Percentiles rank a stretch among this genome's conserved stretches.
These are phyloP conservation scores for Rhizopus sp. DNA, from an alignment of 371 early-diverging fungal species.

Conservation along the genomic window DNA sequence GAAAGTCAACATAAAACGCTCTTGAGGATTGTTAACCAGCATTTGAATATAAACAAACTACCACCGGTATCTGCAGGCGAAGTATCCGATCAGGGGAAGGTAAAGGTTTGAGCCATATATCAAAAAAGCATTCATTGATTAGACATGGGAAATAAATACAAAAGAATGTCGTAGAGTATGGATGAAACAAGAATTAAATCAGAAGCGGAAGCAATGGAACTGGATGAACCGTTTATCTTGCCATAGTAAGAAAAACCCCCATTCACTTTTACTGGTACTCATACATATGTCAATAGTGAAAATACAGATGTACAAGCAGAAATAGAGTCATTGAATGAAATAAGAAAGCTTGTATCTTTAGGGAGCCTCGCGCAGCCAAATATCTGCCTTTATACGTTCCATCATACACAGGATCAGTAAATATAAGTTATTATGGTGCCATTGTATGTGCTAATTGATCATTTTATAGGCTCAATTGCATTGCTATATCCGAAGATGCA, in stretches of 20 bases:
- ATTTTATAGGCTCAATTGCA: conserved; percentile 65
- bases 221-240: conserved; percentile 62
- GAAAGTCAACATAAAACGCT: conserved; percentile 88
- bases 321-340: conserved; percentile 80
- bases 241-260: conserved; percentile 47
- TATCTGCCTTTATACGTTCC: conserved; percentile 97
- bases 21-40: conserved; percentile 93
- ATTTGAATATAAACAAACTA: conserved; percentile 80
- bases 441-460: neutral
- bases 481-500: conserved; percentile 77
- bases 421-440: conserved; percentile 1
- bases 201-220: conserved; percentile 11
- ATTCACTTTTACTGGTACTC: neutral
- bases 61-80: conserved; percentile 26
- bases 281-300: conserved; percentile 40
- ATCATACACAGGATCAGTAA: conserved; percentile 90
- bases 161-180: neutral
- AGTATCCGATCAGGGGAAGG: conserved; percentile 7
- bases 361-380: conserved; percentile 85
- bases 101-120: neutral
- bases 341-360: conserved; percentile 78
- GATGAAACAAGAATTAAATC: conserved; percentile 3
- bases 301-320: conserved; percentile 75
- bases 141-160: neutral
- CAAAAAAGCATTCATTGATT: too few species aligned